These are phyloP conservation scores for Hericium rajendrae DNA, from an alignment of 768 basidiomycete genomes.

Conservation along the genomic window DNA sequence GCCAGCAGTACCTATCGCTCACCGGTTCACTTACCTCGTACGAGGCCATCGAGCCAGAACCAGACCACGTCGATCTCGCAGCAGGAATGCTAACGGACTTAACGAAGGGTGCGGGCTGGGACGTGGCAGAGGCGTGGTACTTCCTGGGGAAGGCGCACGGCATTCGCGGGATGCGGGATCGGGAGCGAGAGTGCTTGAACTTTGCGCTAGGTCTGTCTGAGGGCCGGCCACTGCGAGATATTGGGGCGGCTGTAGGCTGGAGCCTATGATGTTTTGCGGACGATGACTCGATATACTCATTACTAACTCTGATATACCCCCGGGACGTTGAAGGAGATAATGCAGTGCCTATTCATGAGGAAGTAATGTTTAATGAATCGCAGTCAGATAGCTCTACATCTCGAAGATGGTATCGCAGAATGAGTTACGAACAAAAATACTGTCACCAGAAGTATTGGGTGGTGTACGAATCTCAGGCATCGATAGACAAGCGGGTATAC, in stretches of 20 bases:
- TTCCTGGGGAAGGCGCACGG: constrained; percentile 77
- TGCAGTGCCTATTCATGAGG: too few species aligned
- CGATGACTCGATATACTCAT: not conserved
- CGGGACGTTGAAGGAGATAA: too few species aligned
- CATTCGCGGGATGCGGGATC: constrained; percentile 58
- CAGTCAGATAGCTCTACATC: too few species aligned
- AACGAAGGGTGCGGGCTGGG: constrained; percentile 78
- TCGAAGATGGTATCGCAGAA: too few species aligned
- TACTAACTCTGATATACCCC: too few species aligned
- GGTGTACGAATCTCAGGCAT: too few species aligned
- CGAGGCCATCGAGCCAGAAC: constrained; percentile 10
- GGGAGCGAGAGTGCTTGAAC: constrained; percentile 65
- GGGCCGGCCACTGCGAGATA: constrained; percentile 51
- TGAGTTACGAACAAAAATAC: too few species aligned
- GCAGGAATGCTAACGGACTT: constrained; percentile 71
- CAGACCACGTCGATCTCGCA: constrained; percentile 64
- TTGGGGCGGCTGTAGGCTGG: constrained; percentile 57
- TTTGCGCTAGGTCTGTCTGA: constrained; percentile 60
- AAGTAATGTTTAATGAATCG: too few species aligned
- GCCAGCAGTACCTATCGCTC: constrained; percentile 55
- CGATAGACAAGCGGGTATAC: too few species aligned
- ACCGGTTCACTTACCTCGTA: constrained; percentile 18
- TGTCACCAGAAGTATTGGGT: too few species aligned
- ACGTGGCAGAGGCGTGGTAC: constrained; percentile 92
- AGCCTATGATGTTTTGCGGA: constrained; percentile 32